These are phyloP conservation scores for Acanthamoeba triangularis DNA, from an alignment of 208 protist genomes.

Conservation along the genomic window DNA sequence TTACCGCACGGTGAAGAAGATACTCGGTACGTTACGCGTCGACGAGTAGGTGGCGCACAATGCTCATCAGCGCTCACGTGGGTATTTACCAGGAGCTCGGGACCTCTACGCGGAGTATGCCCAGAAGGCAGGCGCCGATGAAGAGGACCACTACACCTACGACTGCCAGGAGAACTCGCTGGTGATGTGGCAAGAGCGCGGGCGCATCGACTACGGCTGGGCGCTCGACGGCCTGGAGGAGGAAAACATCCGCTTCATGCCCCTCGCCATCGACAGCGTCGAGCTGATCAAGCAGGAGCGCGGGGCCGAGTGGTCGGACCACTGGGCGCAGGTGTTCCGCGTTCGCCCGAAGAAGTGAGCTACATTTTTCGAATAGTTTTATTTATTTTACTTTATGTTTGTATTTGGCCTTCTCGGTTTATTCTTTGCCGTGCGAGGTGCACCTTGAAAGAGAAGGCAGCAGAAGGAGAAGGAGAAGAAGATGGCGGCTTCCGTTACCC, in stretches of 20 bases:
- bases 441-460: background rate
- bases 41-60: background rate
- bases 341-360: background rate
- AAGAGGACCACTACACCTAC: background rate
- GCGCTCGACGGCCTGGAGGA: background rate
- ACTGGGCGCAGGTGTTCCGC: slow-evolving; percentile 19
- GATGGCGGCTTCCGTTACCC: slow-evolving; percentile 45
- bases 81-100: background rate
- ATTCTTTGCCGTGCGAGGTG: too few species aligned
- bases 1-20: background rate
- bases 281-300: background rate
- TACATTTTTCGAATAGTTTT: too few species aligned
- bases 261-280: background rate
- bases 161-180: slow-evolving; percentile 10
- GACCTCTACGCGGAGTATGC: background rate
- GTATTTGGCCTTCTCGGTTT: too few species aligned
- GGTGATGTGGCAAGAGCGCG: slow-evolving; percentile 19
- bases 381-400: too few species aligned
- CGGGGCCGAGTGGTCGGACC: slow-evolving; percentile 2
- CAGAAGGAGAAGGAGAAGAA: slow-evolving; percentile 6
- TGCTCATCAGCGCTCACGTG: background rate
- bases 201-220: slow-evolving; percentile 36
- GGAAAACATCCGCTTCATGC: background rate
- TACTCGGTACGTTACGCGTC: background rate
- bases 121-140: background rate